phyloP scores from a whole-genome alignment of 2,329 filamentous ascomycete species.

The Fusarium miscanthi region DNA sequence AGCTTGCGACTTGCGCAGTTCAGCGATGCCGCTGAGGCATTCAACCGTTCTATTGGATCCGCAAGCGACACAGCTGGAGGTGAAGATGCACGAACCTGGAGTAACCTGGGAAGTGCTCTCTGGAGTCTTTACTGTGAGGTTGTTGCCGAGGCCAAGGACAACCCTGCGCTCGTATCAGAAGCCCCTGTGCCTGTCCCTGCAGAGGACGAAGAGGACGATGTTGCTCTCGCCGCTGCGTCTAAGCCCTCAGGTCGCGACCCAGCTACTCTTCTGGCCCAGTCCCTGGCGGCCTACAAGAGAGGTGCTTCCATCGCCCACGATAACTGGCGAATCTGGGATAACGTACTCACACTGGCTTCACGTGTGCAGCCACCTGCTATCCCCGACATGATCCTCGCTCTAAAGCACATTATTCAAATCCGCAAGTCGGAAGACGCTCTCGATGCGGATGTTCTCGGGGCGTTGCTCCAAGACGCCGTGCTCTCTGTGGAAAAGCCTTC shows the following conservation, averaged over 20 bases:
- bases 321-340: constrained; percentile 96
- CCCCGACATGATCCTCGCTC: constrained; percentile 78
- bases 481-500: constrained; percentile 54
- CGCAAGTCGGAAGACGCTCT: constrained; percentile 82
- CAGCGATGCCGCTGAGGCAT: constrained; percentile 83
- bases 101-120: constrained; percentile 88
- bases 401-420: constrained; percentile 80
- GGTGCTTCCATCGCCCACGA: constrained; percentile 85
- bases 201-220: constrained; percentile 47
- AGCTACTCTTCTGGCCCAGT: constrained; percentile 74
- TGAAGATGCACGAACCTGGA: constrained; percentile 92
- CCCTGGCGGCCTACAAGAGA: constrained; percentile 86
- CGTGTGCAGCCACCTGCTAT: constrained; percentile 81
- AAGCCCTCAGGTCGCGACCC: constrained; percentile 57
- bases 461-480: constrained; percentile 78
- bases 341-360: constrained; percentile 87
- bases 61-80: constrained; percentile 75
- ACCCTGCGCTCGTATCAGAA: constrained; percentile 40
- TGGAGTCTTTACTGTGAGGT: constrained; percentile 73
- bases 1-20: constrained; percentile 81
- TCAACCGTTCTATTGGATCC: constrained; percentile 80
- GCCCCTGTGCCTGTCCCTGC: constrained; percentile 28
- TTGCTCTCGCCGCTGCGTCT: constrained; percentile 35
- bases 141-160: constrained; percentile 52
- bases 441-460: constrained; percentile 77